Evolutionary conservation across 2,329 filamentous ascomycete species (phyloP), one percentile per base, ranked within the genome.

Genomic region (Aspergillus vadensis): DNA sequence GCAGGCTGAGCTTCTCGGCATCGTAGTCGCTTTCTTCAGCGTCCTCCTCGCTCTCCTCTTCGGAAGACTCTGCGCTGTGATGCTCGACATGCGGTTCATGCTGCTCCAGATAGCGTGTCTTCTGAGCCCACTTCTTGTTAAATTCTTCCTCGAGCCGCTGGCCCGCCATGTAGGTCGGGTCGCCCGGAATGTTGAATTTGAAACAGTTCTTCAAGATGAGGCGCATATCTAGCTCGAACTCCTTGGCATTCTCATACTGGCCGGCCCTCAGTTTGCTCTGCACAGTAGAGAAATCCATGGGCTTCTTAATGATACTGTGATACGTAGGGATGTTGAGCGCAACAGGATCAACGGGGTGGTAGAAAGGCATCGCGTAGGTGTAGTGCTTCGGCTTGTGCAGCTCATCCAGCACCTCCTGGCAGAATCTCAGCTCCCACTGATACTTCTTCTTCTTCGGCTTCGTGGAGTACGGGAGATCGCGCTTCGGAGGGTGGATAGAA

Each of bases 241-340:
- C 93, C 74, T 92, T 92, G 1, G 91, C 84, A 59, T 84, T 91
- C 66, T 87, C 85, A 71, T 98, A 98, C 58, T 92, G 86, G 25
- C 92, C 92, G 12, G 82, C 82, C 67, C 89, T 86, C 43, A 97
- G 82, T 77, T 96, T 96, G 44, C 83, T 83, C 38, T 85, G 82
- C 71, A 97, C 90, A n/a, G 91, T 97, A 15, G 85, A 83, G 53
- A 97, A 82, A 74, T 99, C 94, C 94, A 98, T 99, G 0, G 95
- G 95, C 74, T 93, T 92, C 82, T 97, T 98, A 79, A 99, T 92
- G 63, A 98, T 82, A 70, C 90, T 92, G 74, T 95, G 91, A 74
- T 99, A 99, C 23, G 90, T 89, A 0, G 95, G 95, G 61, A 98
- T 97, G 73, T 94, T 92, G 57, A 98, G 81, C 0, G 93, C 94